Conservation (phyloP, 495 filamentous ascomycete species). For the Penicillium ucsense region DNA sequence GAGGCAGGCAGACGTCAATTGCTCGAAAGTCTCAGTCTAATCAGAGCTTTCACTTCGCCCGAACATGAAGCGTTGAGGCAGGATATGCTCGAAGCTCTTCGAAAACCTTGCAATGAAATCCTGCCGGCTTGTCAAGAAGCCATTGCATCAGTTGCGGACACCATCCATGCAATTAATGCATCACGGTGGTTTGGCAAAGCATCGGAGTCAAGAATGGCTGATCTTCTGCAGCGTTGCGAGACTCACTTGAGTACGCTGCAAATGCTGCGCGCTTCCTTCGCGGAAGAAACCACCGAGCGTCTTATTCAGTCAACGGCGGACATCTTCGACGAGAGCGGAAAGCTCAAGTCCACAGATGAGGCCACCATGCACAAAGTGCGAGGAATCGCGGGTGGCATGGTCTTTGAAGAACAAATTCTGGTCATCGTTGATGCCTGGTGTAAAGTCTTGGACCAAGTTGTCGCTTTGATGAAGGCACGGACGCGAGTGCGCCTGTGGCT, state of each 20-base stretch:
- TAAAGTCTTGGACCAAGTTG: constrained; percentile 10
- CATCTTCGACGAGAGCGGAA: constrained; percentile 19
- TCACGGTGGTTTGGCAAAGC: constrained; percentile 17
- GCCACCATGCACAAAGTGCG: constrained; percentile 5
- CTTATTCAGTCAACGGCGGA: constrained; percentile 15
- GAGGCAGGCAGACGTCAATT: constrained; percentile 21
- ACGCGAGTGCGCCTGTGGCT: constrained; percentile 15
- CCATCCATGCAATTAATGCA: constrained; percentile 17
- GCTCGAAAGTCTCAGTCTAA: constrained; percentile 14
- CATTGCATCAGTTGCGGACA: constrained; percentile 7
- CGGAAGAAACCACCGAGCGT: constrained; percentile 16
- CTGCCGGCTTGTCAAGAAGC: constrained; percentile 18
- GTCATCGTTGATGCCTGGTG: constrained; percentile 14
- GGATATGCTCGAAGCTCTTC: constrained; percentile 19
- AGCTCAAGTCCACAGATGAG: constrained; percentile 9
- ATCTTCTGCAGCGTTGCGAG: constrained; percentile 7
- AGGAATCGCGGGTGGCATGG: constrained; percentile 17
- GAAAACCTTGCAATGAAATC: constrained; percentile 12
- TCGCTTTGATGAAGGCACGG: constrained; percentile 14
- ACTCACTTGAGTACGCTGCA: constrained; percentile 10
- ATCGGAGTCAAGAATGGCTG: constrained; percentile 10
- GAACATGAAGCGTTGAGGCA: constrained; percentile 14
- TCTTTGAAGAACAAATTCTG: constrained; percentile 23
- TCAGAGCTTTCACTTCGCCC: constrained; percentile 14
- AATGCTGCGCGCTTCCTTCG: constrained; percentile 10